phyloP scores from a whole-genome alignment of 345 rosid species.

The Populus nigra region DNA sequence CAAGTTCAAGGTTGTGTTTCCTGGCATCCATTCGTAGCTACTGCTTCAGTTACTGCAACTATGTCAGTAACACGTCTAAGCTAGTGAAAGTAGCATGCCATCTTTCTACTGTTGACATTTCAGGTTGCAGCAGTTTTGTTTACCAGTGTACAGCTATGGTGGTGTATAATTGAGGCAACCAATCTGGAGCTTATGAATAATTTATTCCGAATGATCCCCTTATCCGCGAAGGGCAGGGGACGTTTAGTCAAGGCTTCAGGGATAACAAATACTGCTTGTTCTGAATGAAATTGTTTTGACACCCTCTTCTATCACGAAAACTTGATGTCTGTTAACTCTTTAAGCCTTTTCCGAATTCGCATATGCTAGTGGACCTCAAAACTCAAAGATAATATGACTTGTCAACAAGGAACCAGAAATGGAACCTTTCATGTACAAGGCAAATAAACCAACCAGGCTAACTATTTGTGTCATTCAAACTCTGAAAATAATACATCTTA shows the following conservation, averaged over 20 bases:
- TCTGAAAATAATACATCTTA: constrained; percentile 11
- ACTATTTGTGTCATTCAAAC: constrained; percentile 23
- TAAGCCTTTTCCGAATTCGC: too few species aligned
- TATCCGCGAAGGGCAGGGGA: too few species aligned
- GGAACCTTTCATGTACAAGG: constrained; percentile 5
- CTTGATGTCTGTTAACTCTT: too few species aligned
- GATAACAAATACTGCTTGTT: too few species aligned
- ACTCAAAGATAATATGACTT: too few species aligned
- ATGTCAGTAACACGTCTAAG: background rate
- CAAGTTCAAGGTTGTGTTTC: background rate
- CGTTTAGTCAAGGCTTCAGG: too few species aligned
- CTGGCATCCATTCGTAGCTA: background rate
- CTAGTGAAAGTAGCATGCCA: background rate
- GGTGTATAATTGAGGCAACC: too few species aligned
- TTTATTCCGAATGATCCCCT: too few species aligned
- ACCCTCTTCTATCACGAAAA: background rate
- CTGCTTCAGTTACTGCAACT: background rate
- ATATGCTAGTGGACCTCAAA: too few species aligned
- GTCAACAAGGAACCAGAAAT: background rate
- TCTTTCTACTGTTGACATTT: background rate
- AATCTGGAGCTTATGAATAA: too few species aligned
- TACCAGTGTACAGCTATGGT: background rate
- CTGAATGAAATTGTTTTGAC: background rate
- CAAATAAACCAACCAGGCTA: background rate
- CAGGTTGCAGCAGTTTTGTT: background rate